Evolutionary conservation across 306 rosid species (phyloP).

Genomic region (Astragalus glycyphyllos): DNA sequence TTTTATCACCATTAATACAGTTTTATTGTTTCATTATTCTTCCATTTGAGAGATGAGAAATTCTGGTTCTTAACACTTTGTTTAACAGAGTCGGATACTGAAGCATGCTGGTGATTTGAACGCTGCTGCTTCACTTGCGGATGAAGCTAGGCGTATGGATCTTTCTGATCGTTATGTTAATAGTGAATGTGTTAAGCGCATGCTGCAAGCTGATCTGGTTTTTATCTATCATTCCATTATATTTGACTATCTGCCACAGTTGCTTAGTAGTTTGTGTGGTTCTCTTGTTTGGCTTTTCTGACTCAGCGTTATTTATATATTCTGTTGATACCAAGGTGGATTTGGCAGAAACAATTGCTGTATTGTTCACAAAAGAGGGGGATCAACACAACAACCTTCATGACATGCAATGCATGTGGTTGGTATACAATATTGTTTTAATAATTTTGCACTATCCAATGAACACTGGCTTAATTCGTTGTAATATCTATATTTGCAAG

Average conservation of each 20-base stretch:
- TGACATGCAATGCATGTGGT: constrained; percentile 99
- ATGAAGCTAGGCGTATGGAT: constrained; percentile 97
- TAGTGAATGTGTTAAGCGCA: constrained; percentile 96
- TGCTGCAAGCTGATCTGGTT: constrained; percentile 99
- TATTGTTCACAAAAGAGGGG: constrained; percentile 96
- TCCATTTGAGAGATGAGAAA: too few relatives aligned
- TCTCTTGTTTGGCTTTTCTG: constrained; percentile 38
- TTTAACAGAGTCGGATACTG: constrained; percentile 89
- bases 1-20: too few relatives aligned
- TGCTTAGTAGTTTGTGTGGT: neutral
- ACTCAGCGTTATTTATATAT: constrained; percentile 14
- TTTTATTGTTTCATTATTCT: too few relatives aligned
- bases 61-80: too few relatives aligned
- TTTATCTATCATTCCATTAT: constrained; percentile 11
- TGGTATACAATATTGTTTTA: constrained; percentile 45
- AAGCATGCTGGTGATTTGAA: constrained; percentile 95
- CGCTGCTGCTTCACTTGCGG: constrained; percentile 95
- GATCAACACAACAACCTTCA: constrained; percentile 98
- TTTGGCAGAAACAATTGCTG: constrained; percentile 97
- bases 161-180: constrained; percentile 96
- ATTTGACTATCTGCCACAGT: constrained; percentile 16
- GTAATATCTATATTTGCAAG: constrained; percentile 51
- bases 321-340: constrained; percentile 61
- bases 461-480: constrained; percentile 30
- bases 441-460: constrained; percentile 30